Evolutionary conservation across 2,329 filamentous ascomycete species (phyloP).

Genomic region (Neurospora sp.): DNA sequence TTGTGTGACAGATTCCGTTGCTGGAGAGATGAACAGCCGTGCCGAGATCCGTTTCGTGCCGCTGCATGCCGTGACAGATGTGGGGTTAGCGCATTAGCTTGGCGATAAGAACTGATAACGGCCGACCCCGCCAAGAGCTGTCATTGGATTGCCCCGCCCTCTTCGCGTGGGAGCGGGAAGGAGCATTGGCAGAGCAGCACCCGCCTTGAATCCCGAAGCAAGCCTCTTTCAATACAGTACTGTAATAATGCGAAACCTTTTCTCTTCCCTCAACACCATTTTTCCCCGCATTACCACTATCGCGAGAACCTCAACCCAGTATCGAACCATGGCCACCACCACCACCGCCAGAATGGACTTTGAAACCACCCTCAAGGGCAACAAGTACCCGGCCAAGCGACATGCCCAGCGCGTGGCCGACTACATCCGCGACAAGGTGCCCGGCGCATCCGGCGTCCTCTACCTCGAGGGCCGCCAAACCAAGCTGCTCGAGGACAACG

Average conservation of each 20-base stretch:
- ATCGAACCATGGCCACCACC: background rate
- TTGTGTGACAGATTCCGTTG: background rate
- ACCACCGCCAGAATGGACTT: constrained; percentile 23
- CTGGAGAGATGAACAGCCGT: background rate
- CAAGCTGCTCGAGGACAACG: constrained; percentile 79
- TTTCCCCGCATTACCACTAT: background rate
- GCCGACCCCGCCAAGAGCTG: background rate
- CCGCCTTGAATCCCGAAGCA: background rate
- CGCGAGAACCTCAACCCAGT: background rate
- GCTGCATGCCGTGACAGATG: background rate
- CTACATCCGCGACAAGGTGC: constrained; percentile 59
- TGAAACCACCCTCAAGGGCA: constrained; percentile 46
- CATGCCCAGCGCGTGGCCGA: constrained; percentile 80
- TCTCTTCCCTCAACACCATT: background rate
- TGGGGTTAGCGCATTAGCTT: background rate
- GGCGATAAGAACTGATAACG: background rate
- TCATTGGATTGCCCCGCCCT: background rate
- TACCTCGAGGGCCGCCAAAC: constrained; percentile 83
- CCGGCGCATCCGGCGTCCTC: constrained; percentile 60
- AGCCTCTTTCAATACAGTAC: background rate
- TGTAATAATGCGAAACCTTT: background rate
- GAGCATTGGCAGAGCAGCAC: background rate
- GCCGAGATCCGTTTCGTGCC: background rate
- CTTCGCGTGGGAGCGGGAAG: background rate
- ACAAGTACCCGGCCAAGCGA: constrained; percentile 74